These are phyloP conservation scores for Stemphylium vesicarium DNA, from an alignment of 2,329 filamentous ascomycete species.

Conservation along the genomic window DNA sequence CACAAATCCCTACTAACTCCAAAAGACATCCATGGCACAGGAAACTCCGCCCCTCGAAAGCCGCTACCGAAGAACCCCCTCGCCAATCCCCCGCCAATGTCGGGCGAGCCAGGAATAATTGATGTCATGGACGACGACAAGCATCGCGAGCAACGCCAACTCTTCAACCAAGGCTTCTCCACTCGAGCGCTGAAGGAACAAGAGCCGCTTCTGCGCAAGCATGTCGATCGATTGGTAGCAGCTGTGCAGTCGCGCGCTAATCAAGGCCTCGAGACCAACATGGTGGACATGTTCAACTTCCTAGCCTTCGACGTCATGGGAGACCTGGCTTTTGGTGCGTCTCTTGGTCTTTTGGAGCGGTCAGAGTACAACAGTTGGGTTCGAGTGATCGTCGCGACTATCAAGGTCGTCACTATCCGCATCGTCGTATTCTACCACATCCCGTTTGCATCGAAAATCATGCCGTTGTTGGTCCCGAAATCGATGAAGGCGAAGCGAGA, in stretches of 20 bases:
- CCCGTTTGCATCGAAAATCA: conserved; percentile 4
- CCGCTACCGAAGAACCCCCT: conserved; percentile 8
- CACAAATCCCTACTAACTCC: background rate
- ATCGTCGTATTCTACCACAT: conserved; percentile 10
- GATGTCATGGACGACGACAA: conserved; percentile 9
- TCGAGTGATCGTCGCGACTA: conserved; percentile 3
- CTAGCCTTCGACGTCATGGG: conserved; percentile 7
- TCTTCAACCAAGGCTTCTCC: conserved; percentile 11
- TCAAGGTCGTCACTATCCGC: conserved; percentile 6
- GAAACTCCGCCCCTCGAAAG: conserved; percentile 1
- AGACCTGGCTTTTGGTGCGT: conserved; percentile 3
- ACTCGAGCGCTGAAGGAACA: conserved; percentile 8
- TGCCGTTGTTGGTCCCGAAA: conserved; percentile 7
- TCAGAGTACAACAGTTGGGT: conserved; percentile 8
- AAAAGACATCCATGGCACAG: conserved; percentile 5
- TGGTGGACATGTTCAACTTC: conserved; percentile 11
- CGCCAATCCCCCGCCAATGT: conserved; percentile 8
- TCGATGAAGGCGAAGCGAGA: conserved; percentile 9
- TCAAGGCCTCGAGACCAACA: conserved; percentile 3
- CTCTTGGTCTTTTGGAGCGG: conserved; percentile 3
- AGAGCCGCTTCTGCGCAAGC: conserved; percentile 5
- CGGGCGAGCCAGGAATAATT: conserved; percentile 8
- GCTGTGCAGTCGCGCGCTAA: conserved; percentile 5
- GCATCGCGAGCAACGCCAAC: conserved; percentile 12
- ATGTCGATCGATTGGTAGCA: conserved; percentile 8